Percentiles rank a stretch among this genome's conserved stretches.
Conservation (phyloP, 2,329 filamentous ascomycete species). For the Beauveria scarabaeidicola region DNA sequence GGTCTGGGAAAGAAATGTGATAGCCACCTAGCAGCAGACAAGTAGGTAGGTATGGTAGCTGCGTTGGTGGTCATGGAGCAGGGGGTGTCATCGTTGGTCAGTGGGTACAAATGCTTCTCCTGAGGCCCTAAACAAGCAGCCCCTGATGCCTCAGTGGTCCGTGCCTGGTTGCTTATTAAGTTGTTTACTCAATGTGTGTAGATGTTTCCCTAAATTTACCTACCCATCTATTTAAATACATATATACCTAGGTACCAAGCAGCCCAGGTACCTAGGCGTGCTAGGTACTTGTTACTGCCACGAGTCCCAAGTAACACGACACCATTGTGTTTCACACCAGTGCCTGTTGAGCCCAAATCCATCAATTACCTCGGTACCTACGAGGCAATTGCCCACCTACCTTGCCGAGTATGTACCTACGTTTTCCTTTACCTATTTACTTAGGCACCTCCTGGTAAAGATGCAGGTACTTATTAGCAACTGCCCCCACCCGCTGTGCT, state of each 20-base stretch:
- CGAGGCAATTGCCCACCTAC: background rate
- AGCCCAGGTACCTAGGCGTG: background rate
- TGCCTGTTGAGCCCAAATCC: background rate
- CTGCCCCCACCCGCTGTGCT: too few relatives aligned
- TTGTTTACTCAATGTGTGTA: background rate
- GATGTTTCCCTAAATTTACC: too few relatives aligned
- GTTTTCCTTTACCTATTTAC: too few relatives aligned
- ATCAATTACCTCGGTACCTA: background rate
- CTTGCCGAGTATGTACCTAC: background rate
- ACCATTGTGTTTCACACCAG: background rate
- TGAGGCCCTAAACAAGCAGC: constrained; percentile 7
- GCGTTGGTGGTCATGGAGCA: background rate
- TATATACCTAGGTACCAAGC: too few relatives aligned
- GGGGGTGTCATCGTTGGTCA: constrained; percentile 10
- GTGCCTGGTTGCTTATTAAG: constrained; percentile 5
- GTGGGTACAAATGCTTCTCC: constrained; percentile 5
- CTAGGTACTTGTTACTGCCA: too few relatives aligned
- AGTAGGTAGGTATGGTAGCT: background rate
- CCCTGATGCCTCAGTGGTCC: constrained; percentile 10
- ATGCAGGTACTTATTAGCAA: too few relatives aligned
- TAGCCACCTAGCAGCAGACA: background rate
- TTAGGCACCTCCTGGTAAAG: background rate
- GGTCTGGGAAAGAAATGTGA: background rate
- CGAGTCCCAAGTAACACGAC: background rate
- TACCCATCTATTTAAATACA: too few relatives aligned